Evolutionary conservation across 805 yeast species (phyloP), one percentile per base, ranked within the genome.

Genomic region (Candida awuae): DNA sequence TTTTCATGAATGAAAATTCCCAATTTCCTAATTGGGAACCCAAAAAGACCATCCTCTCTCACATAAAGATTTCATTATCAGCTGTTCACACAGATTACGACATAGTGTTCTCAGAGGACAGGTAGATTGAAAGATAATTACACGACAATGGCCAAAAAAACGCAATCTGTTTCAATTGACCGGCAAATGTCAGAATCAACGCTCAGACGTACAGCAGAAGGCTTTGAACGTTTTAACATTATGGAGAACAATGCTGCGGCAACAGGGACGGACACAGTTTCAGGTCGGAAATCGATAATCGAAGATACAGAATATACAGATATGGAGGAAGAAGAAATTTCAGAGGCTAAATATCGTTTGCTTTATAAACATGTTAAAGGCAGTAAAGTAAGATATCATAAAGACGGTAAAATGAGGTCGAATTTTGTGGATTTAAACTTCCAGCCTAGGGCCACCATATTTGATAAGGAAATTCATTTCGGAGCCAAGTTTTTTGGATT

Each of bases 401-500:
- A 45, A 16, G 62, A 63, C 34, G 67, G 67, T 5, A 32, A 59
- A 29, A 65, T 64, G 45, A 57, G 71, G 21, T 75, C 80, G 3
- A 66, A 71, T 39, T 76, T 77, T 50, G 68, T 70, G 4, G 84
- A 78, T 53, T 64, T 75, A 16, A 64, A 64, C 19, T 75, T 77
- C 48, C 48, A 49, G 17, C 52, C 59, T 8, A 52, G 70, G 23
- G 56, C 70, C 4, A 58, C 72, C 7, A 76, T 80, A 14, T 67
- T 80, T 44, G 88, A 80, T 52, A 61, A 68, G 13, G 67, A 63
- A 4, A 53, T 59, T 21, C 62, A 67, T 43, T 61, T 62, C 37
- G 61, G 67, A 1, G 59, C 76, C 3, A 63, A 65, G 39, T 87
- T 84, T 56, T 77, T 73, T 49, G 97, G 97, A 2, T 71, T 92